Evolutionary conservation across 73 alveolate genomes (phyloP), one percentile per base, ranked within the genome.

Genomic region (Paramecium caudatum): DNA sequence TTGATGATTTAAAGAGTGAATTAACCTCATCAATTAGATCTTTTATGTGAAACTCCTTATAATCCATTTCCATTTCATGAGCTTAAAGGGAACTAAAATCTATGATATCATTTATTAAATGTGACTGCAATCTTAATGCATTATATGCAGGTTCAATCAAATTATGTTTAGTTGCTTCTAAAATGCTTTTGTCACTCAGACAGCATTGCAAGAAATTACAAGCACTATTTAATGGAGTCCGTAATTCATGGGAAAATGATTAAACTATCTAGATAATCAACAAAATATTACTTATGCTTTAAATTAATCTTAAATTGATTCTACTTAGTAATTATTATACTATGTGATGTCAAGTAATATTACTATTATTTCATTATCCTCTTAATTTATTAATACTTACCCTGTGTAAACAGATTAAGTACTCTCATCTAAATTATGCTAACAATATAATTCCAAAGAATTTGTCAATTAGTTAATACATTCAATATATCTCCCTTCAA

Each of bases 151-250:
- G 88, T 65, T 65, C 13, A 12, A 65, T 30, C 41, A 41, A 86
- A 3, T 62, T 63, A 17, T 19, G 36, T 86, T 63, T 86, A 6
- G 43, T 34, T 0, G 16, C 68, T 41, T 63, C 46, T 9, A 36
- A 48, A 6, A 83, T 37, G 33, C 74, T 8, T 5, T 74, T 37
- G 16, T 74, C 68, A 43, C 19, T 74, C 19, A 41, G 19, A 74
- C 55, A 37, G 21, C 45, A 37, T 39, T 37, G 21, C 21, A 74
- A 21, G 12, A 74, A 74, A 16, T 36, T 74, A 37, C 43, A 41
- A 2, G 88, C 17, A 43, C 88, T 74, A 45, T 74, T 74, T 3
- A 74, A 45, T 21, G 88, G 88, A 45, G 88, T 74, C 43, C 88
- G 36, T 45, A 74, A 41, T 45, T 74, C 88, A 74, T 74, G 88